Percentiles rank a stretch among this genome's conserved stretches.
phyloP scores from a whole-genome alignment of 2,329 filamentous ascomycete genomes.

The Calonectria pauciramosa region DNA sequence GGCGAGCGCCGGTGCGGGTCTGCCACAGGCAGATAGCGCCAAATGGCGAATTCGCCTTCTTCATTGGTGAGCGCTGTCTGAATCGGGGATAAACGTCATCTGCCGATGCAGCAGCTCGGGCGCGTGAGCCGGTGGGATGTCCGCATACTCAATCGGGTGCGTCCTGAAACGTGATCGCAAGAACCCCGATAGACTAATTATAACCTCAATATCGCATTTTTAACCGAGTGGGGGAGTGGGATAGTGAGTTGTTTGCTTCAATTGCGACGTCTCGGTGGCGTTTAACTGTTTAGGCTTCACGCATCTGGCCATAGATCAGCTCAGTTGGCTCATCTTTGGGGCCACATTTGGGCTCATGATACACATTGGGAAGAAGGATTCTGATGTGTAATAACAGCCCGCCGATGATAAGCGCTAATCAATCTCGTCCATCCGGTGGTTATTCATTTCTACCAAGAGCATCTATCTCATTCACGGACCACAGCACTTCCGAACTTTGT shows the following conservation, averaged over 20 bases:
- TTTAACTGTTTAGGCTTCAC: not conserved
- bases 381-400: not conserved
- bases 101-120: conserved; percentile 14
- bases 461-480: not conserved
- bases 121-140: conserved; percentile 27
- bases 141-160: not conserved
- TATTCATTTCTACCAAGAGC: not conserved
- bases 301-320: not conserved
- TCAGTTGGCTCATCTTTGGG: not conserved
- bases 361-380: not conserved
- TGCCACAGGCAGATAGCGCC: conserved; percentile 7
- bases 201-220: conserved; percentile 11
- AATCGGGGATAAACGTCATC: conserved; percentile 14
- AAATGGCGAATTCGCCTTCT: not conserved
- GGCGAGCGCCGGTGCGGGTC: conserved; percentile 35
- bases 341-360: not conserved
- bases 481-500: no score
- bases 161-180: conserved; percentile 11
- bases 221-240: conserved; percentile 26
- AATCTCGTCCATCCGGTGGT: not conserved
- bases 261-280: not conserved
- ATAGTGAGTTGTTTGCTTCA: conserved; percentile 1
- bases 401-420: not conserved
- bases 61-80: not conserved
- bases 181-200: conserved; percentile 7